Percentiles rank a stretch among this genome's conserved stretches.
Conservation (phyloP, 805 yeast genomes). For the Metschnikowia hibisci region DNA sequence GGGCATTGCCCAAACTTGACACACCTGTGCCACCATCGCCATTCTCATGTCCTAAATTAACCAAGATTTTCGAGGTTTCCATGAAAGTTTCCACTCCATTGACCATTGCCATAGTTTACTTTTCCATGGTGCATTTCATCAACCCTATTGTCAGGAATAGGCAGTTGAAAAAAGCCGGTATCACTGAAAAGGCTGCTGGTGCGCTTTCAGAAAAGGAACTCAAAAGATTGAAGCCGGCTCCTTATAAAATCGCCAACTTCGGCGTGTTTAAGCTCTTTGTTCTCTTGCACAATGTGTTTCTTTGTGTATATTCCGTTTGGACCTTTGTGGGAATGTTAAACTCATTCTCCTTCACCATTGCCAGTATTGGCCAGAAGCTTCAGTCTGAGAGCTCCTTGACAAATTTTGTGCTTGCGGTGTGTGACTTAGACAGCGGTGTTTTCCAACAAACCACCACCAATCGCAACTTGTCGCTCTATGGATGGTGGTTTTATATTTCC, state of each 20-base stretch:
- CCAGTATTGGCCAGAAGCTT: slow-evolving; percentile 13
- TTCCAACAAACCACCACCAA: slow-evolving; percentile 34
- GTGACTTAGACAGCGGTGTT: slow-evolving; percentile 57
- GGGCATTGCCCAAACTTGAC: slow-evolving; percentile 27
- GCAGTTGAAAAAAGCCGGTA: slow-evolving; percentile 34
- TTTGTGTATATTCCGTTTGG: slow-evolving; percentile 68
- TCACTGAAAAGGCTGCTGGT: slow-evolving; percentile 16
- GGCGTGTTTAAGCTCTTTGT: slow-evolving; percentile 50
- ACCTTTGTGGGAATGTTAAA: slow-evolving; percentile 63
- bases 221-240: slow-evolving; percentile 49
- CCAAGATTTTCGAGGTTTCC: slow-evolving; percentile 35
- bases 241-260: slow-evolving; percentile 45
- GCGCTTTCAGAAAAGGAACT: slow-evolving; percentile 19
- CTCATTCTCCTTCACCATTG: slow-evolving; percentile 43
- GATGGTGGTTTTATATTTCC: slow-evolving; percentile 64
- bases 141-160: slow-evolving; percentile 48
- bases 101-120: slow-evolving; percentile 55
- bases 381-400: slow-evolving; percentile 28
- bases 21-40: slow-evolving; percentile 35
- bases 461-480: slow-evolving; percentile 49
- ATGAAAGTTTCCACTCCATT: slow-evolving; percentile 53
- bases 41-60: slow-evolving; percentile 27
- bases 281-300: slow-evolving; percentile 54
- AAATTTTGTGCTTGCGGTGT: slow-evolving; percentile 56
- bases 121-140: slow-evolving; percentile 50